Base-by-base conservation (phyloP, 495 filamentous ascomycete species). In the Lophium mytilinum region DNA sequence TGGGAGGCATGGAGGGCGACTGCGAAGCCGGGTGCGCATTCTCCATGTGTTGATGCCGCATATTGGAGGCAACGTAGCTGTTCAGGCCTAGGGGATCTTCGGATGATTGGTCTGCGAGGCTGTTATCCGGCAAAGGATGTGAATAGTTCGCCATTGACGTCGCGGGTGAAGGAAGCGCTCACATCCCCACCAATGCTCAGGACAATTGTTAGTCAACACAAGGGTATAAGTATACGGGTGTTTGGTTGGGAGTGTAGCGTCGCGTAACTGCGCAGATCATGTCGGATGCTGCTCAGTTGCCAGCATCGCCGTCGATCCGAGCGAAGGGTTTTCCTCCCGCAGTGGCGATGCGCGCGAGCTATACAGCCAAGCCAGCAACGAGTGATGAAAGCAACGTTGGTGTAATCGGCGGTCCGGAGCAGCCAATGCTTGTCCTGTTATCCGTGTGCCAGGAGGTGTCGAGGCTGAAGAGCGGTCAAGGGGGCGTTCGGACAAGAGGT, bases 21-120 rank as follows among this genome's bases (percentile, higher is more conserved):
- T 58, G 60, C 15, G 57, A 55, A 5, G 54, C 45, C 21, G 21
- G 17, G 47, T n/a, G 34, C 15, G 37, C 24, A 52, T 11, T 15
- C 12, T 52, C 49, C 21, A 52, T 52, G 24, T 34, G 33, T 37
- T 52, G 49, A 34, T 42, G 18, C 17, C 58, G 57, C 15, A 58
- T 39, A 19, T 65, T 55, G 37, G 57, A 51, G 1, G 61, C 50
- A 17, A 50, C 62, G 54, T 58, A 65, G 14, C 61, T 58, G 54
- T 61, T 61, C 42, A 65, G 58, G 4, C 50, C 58, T 9, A 61
- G 58, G 0, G 57, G 54, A 40, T 65, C 58, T 39, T 58, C 45
- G 37, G 19, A 37, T 48, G 45, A 48, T 33, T 48, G 45, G 30
- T 33, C 45, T 9, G 45, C 17, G 15, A 48, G 15, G 21, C 12